Evolutionary conservation across 352 stramenopile genomes (phyloP), one percentile per base, ranked within the genome.

Genomic region (Aphanomyces cochlioides): DNA sequence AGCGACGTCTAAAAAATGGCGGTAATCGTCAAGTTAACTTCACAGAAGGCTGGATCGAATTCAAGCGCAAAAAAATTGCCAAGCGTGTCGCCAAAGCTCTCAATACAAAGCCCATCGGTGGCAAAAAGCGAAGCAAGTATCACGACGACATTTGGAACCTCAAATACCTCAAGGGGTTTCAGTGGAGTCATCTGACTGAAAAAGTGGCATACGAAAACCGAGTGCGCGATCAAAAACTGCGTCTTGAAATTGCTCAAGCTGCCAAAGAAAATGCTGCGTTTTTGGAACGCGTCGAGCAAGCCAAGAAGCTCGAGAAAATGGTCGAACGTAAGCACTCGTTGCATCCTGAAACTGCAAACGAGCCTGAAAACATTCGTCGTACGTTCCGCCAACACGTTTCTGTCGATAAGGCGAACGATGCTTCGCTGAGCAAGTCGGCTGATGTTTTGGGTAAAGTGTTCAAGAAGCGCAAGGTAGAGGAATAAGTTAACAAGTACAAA

Each of bases 91-190:
- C 93, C 17, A 84, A 88, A 68, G 87, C 89, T 74, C 84, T 99
- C 65, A 99, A 99, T 81, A 97, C 90, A 75, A 83, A 81, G 56
- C 80, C 85, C 70, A 95, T 97, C 39, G 93, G 93, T 63, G 91
- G 93, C 61, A 98, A 98, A 70, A 97, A 98, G 73, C 89, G 89
- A 72, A 85, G 93, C 60, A 97, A 98, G 77, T 99, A 98, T 88
- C 95, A 98, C 77, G 96, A 98, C 75, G 90, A 99, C 77, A 90
- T 99, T 38, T 99, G 97, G 97, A 99, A 98, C 77, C 79, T 99
- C 69, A 99, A 99, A 81, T 99, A 99, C 83, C 82, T 99, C 72
- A 92, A 90, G 47, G 95, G 96, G 21, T 99, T 99, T 78, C 98
- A 99, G 78, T 99, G 97, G 97, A 86, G 93, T 47, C 94, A 99